Conservation (phyloP, 2,329 filamentous ascomycete species). For the Monilinia vaccinii-corymbosi region DNA sequence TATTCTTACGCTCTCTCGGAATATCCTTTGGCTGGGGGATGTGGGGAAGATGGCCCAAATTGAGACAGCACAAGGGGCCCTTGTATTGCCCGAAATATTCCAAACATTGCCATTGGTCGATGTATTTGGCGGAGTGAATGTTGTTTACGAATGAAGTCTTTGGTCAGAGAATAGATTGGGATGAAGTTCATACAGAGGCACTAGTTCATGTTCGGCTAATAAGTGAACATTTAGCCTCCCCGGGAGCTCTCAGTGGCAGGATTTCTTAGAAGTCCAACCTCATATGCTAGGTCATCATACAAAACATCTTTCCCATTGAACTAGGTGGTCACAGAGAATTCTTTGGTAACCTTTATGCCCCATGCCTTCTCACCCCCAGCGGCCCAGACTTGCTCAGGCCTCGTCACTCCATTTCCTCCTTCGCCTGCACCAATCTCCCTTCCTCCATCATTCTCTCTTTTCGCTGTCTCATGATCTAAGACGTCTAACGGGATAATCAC, state of each 20-base stretch:
- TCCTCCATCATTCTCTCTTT: neutral
- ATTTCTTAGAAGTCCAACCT: too few species aligned
- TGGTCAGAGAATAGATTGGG: neutral
- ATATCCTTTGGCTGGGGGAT: neutral
- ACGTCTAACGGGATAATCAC: neutral
- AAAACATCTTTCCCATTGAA: neutral
- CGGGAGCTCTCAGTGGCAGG: neutral
- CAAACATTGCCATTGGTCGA: neutral
- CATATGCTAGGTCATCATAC: too few species aligned
- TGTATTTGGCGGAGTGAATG: neutral
- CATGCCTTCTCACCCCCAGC: constrained; percentile 2
- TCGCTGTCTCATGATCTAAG: neutral
- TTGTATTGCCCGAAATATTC: neutral
- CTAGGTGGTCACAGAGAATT: neutral
- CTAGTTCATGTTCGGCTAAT: neutral
- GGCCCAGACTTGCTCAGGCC: neutral
- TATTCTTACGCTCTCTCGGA: neutral
- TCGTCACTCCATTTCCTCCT: neutral
- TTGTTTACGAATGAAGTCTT: neutral
- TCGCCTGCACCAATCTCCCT: neutral
- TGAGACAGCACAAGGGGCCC: neutral
- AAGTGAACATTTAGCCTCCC: neutral
- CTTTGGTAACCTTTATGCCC: neutral
- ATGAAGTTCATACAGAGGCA: neutral
- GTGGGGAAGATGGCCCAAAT: neutral